phyloP scores from a whole-genome alignment of 2,329 filamentous ascomycete genomes.

The Phyllosticta capitalensis region DNA sequence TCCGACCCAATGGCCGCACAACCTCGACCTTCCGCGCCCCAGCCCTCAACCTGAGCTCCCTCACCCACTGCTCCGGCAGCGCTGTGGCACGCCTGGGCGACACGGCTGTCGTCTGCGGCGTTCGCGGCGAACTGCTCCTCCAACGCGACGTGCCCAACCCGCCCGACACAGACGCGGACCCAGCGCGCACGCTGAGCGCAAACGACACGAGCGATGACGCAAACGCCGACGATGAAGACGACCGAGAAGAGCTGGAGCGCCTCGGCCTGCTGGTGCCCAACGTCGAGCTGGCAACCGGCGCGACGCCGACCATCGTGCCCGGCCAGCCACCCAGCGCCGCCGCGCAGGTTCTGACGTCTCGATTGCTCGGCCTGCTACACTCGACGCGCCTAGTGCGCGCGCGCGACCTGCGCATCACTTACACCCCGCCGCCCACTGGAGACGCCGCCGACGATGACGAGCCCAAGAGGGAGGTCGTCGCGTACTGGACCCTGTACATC shows the following conservation, averaged over 20 bases:
- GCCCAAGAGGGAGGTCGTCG: slow-evolving; percentile 52
- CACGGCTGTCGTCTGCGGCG: slow-evolving; percentile 89
- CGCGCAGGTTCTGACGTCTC: slow-evolving; percentile 76
- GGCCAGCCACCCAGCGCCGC: slow-evolving; percentile 70
- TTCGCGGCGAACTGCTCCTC: slow-evolving; percentile 75
- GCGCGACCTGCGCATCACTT: slow-evolving; percentile 64
- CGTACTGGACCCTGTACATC: slow-evolving; percentile 92
- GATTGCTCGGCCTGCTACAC: slow-evolving; percentile 68
- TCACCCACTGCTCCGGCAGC: slow-evolving; percentile 84
- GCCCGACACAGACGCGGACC: slow-evolving; percentile 16
- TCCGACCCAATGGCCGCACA: slow-evolving; percentile 72
- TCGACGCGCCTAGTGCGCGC: slow-evolving; percentile 56
- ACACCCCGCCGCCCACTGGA: slow-evolving; percentile 39
- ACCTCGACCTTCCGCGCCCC: slow-evolving; percentile 60
- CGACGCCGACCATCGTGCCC: slow-evolving; percentile 74
- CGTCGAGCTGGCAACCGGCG: slow-evolving; percentile 84
- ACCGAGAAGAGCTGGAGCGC: slow-evolving; percentile 32
- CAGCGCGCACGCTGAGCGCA: slow-evolving; percentile 26
- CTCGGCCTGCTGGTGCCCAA: slow-evolving; percentile 81
- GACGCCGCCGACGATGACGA: slow-evolving; percentile 40
- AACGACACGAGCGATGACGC: slow-evolving; percentile 2
- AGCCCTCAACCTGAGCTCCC: slow-evolving; percentile 70
- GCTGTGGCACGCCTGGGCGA: slow-evolving; percentile 81
- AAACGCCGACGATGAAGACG: slow-evolving; percentile 13
- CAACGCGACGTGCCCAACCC: slow-evolving; percentile 65